Percentiles rank a stretch among this genome's conserved stretches.
Conservation (phyloP, 331 rosid genomes). For the Quercus phellos region DNA sequence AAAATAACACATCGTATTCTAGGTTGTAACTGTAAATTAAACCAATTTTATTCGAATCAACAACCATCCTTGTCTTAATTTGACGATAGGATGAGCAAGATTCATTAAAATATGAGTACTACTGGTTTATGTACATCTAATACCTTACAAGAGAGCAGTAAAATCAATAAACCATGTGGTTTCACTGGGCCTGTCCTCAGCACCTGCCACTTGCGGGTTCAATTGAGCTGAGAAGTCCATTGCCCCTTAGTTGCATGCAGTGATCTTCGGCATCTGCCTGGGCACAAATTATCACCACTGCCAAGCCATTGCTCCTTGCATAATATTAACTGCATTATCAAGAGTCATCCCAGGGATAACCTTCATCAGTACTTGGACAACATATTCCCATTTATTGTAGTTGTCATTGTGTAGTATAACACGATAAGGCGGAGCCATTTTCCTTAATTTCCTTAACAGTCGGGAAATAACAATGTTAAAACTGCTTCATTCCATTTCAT, state of each 20-base stretch:
- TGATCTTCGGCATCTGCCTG: conserved; percentile 94
- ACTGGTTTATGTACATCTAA: conserved; percentile 32
- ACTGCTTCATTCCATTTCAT: too few relatives aligned
- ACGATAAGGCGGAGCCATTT: conserved; percentile 71
- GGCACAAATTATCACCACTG: conserved; percentile 73
- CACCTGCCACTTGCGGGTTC: conserved; percentile 83
- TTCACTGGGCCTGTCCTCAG: neutral
- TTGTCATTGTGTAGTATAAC: conserved; percentile 79
- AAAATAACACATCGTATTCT: too few relatives aligned
- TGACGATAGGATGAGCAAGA: conserved; percentile 20
- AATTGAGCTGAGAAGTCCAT: conserved; percentile 82
- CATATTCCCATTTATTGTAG: conserved; percentile 78
- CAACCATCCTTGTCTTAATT: conserved; percentile 25
- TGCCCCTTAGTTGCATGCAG: conserved; percentile 81
- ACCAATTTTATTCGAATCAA: conserved; percentile 35
- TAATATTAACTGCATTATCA: conserved; percentile 77
- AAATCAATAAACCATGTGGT: too few relatives aligned
- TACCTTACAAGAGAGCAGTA: too few relatives aligned
- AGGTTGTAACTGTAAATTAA: neutral
- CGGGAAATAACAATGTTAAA: too few relatives aligned
- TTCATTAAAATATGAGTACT: conserved; percentile 9
- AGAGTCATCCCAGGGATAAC: conserved; percentile 93
- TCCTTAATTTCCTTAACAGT: conserved; percentile 53
- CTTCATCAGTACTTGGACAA: conserved; percentile 93
- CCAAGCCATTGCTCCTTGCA: conserved; percentile 94